These are phyloP conservation scores for Cenchrus americanus DNA, from an alignment of 176 grass and related monocot species.

Conservation along the genomic window DNA sequence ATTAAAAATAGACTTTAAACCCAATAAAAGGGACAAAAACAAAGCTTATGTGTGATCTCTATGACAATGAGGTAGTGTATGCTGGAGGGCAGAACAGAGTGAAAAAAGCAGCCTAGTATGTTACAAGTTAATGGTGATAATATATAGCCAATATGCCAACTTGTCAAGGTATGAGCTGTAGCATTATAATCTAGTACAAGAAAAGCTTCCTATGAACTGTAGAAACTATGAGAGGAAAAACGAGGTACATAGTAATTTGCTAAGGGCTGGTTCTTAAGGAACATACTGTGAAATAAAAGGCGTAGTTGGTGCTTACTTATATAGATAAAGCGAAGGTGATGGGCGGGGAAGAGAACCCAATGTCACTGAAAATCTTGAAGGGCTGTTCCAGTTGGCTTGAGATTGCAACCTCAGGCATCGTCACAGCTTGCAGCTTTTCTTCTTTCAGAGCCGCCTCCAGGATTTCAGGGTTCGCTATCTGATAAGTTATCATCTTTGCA, in stretches of 20 bases:
- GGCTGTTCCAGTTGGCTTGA: neutral
- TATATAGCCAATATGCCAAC: neutral
- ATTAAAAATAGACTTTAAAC: neutral
- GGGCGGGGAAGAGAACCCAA: slow-evolving; percentile 23
- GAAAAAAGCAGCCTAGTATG: neutral
- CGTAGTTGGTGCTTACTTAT: neutral
- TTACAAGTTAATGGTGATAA: neutral
- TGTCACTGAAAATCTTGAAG: neutral
- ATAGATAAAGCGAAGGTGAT: slow-evolving; percentile 16
- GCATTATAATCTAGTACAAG: neutral
- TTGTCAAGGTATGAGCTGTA: neutral
- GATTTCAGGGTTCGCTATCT: neutral
- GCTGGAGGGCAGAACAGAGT: neutral
- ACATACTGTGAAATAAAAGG: neutral
- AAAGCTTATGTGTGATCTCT: neutral
- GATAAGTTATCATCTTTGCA: slow-evolving; percentile 6
- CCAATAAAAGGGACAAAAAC: neutral
- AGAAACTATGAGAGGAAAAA: neutral
- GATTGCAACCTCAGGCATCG: neutral
- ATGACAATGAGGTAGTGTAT: neutral
- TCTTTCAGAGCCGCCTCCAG: neutral
- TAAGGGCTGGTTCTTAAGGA: neutral
- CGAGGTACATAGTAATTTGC: neutral
- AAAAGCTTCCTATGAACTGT: neutral
- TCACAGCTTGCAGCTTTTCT: neutral